Conservation (phyloP, 805 yeast species). For the Cyberlindnera suaveolens region DNA sequence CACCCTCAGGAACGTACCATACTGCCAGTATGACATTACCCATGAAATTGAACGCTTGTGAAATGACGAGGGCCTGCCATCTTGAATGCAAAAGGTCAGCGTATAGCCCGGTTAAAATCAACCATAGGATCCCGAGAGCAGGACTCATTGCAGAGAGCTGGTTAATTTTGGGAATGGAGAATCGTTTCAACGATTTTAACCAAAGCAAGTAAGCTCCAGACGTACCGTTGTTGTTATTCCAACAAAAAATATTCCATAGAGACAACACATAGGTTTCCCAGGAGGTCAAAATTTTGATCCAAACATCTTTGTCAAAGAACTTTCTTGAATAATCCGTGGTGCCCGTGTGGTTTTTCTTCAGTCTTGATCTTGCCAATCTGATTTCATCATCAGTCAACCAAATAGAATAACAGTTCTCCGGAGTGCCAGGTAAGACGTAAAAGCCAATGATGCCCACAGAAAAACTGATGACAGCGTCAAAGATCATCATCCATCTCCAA, state of each 20-base stretch:
- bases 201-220: conserved; percentile 40
- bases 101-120: conserved; percentile 6
- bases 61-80: conserved; percentile 32
- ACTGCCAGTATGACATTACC: conserved; percentile 44
- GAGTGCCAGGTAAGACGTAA: conserved; percentile 55
- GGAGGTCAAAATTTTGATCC: conserved; percentile 46
- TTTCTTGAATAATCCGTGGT: conserved; percentile 19
- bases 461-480: conserved; percentile 54
- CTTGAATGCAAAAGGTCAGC: conserved; percentile 35
- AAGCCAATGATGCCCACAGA: conserved; percentile 2
- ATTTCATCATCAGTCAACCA: conserved; percentile 54
- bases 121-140: conserved; percentile 20
- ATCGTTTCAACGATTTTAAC: conserved; percentile 41
- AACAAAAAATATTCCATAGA: conserved; percentile 48
- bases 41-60: conserved; percentile 40
- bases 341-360: conserved; percentile 31
- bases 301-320: conserved; percentile 37
- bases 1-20: conserved; percentile 45
- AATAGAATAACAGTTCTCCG: conserved; percentile 47
- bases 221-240: conserved; percentile 45
- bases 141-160: conserved; percentile 37
- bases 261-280: conserved; percentile 56
- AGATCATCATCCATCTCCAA: conserved; percentile 66
- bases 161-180: conserved; percentile 33
- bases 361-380: conserved; percentile 41